A percentile compares a stretch with the other conserved stretches of the same genome.
Conservation (phyloP, 192 early-diverging fungal species). For the Linnemannia schmuckeri region DNA sequence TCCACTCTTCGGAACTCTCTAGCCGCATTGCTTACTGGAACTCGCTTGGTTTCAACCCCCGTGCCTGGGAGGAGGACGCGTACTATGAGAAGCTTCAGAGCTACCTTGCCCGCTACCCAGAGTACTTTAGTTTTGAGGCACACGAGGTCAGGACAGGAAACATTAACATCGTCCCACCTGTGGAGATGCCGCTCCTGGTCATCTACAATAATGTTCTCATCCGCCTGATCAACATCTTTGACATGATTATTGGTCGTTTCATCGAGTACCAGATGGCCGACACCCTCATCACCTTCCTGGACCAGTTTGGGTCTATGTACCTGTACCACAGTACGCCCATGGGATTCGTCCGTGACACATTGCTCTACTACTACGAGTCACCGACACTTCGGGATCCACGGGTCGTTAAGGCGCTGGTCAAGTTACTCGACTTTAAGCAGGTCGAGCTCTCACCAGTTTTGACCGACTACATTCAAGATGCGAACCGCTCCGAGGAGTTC, state of each 20-base stretch:
- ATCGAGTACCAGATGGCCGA: slow-evolving; percentile 75
- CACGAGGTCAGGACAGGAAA: slow-evolving; percentile 62
- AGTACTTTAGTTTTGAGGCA: slow-evolving; percentile 82
- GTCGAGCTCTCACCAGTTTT: slow-evolving; percentile 37
- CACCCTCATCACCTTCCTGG: slow-evolving; percentile 71
- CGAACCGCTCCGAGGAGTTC: slow-evolving; percentile 41
- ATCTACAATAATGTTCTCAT: slow-evolving; percentile 79
- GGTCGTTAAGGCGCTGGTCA: slow-evolving; percentile 53
- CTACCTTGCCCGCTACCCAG: slow-evolving; percentile 76
- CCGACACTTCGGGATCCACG: slow-evolving; percentile 69
- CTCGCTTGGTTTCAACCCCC: slow-evolving; percentile 69
- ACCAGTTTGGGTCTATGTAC: slow-evolving; percentile 73
- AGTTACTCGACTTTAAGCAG: slow-evolving; percentile 42
- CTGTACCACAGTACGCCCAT: slow-evolving; percentile 76
- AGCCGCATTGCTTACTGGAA: slow-evolving; percentile 77
- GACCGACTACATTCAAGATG: slow-evolving; percentile 62
- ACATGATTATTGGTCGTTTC: slow-evolving; percentile 73
- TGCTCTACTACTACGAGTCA: slow-evolving; percentile 78
- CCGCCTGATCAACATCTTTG: slow-evolving; percentile 75
- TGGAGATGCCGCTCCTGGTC: slow-evolving; percentile 71
- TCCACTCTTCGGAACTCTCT: slow-evolving; percentile 63
- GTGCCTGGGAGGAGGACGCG: slow-evolving; percentile 81
- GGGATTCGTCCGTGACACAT: slow-evolving; percentile 73
- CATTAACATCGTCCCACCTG: slow-evolving; percentile 69
- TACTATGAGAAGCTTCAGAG: slow-evolving; percentile 72